These are phyloP conservation scores for Fomitopsis palustris DNA, from an alignment of 1,284 basidiomycete species.

Conservation along the genomic window DNA sequence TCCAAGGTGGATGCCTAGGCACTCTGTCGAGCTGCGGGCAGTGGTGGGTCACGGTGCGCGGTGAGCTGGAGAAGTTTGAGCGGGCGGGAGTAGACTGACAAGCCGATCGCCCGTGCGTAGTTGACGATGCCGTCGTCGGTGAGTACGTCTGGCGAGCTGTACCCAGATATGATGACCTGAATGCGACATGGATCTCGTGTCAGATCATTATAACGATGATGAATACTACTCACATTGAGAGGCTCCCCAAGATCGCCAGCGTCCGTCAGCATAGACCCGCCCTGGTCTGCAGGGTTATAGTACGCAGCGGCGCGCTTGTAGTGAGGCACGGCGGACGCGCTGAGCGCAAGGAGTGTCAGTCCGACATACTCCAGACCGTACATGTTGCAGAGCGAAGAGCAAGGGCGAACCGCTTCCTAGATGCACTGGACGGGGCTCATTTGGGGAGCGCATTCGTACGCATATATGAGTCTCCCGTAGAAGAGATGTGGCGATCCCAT, in stretches of 20 bases:
- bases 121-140: constrained; percentile 59
- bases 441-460: too few relatives aligned
- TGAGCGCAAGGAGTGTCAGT: neutral
- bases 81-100: constrained; percentile 36
- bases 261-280: constrained; percentile 52
- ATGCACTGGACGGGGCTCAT: too few relatives aligned
- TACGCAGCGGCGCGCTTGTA: constrained; percentile 28
- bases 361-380: neutral
- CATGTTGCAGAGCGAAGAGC: neutral
- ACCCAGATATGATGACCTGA: constrained; percentile 58
- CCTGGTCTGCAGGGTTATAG: constrained; percentile 40
- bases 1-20: constrained; percentile 65
- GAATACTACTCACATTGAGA: constrained; percentile 47
- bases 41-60: neutral
- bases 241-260: constrained; percentile 62
- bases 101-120: constrained; percentile 62
- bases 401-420: neutral
- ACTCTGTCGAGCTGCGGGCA: constrained; percentile 58
- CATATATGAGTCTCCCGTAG: too few relatives aligned
- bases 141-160: constrained; percentile 65
- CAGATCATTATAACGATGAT: too few relatives aligned
- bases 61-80: too few relatives aligned
- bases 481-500: too few relatives aligned
- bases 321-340: neutral
- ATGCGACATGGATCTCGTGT: constrained; percentile 29